Evolutionary conservation across 495 filamentous ascomycete genomes (phyloP).

Genomic region (Lepidopterella palustris): DNA sequence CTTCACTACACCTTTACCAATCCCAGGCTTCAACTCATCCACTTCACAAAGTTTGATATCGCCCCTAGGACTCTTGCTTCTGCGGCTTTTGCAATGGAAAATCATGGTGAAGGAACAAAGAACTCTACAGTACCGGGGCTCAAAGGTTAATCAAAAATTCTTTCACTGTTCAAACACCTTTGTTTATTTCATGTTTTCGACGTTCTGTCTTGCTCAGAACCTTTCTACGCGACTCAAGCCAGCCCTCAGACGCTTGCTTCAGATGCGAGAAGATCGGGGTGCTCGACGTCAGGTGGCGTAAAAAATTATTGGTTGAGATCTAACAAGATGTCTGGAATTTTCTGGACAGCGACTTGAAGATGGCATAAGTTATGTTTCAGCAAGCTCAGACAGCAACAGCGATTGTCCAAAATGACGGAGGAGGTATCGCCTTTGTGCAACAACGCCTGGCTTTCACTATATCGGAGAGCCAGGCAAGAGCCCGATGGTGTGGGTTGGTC

Average conservation of each 20-base stretch:
- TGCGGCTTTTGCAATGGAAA: not conserved
- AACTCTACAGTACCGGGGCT: not conserved
- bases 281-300: not conserved
- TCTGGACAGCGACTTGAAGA: not conserved
- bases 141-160: not conserved
- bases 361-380: not conserved
- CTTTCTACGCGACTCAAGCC: not conserved
- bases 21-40: not conserved
- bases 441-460: not conserved
- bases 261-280: not conserved
- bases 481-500: not conserved
- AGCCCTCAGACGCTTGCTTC: not conserved
- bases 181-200: not conserved
- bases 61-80: not conserved
- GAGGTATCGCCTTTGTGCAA: not conserved
- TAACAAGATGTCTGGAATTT: not conserved
- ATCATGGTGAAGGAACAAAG: not conserved
- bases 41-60: not conserved
- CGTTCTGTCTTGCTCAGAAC: not conserved
- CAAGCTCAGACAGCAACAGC: not conserved
- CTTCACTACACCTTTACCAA: not conserved
- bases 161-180: not conserved
- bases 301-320: not conserved
- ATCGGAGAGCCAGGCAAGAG: not conserved
- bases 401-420: not conserved